Evolutionary conservation across 371 early-diverging fungal genomes (phyloP).

Genomic region (Mortierella sp.): DNA sequence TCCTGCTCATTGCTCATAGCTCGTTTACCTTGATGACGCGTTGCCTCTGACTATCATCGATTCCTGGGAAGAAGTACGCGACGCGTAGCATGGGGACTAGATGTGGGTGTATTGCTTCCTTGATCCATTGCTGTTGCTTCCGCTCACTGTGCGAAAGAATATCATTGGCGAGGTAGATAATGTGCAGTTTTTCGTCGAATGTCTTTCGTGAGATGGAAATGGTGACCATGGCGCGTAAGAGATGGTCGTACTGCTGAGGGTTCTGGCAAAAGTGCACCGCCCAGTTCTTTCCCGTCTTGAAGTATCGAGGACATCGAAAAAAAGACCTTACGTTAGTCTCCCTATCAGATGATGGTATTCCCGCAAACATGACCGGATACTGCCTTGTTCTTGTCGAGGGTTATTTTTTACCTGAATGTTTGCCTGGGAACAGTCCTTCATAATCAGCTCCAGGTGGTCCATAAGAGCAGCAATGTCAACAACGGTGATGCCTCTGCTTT

Average conservation of each 20-base stretch:
- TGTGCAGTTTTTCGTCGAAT: conserved; percentile 70
- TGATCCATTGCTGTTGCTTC: conserved; percentile 68
- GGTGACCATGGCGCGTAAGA: conserved; percentile 62
- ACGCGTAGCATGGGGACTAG: conserved; percentile 65
- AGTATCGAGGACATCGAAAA: background rate
- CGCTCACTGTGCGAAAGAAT: conserved; percentile 71
- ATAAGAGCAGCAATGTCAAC: conserved; percentile 24
- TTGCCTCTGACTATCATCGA: conserved; percentile 60
- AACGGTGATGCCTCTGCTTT: conserved; percentile 22
- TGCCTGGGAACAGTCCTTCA: conserved; percentile 72
- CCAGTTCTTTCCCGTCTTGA: conserved; percentile 73
- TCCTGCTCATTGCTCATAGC: background rate
- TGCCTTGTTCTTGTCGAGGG: no score
- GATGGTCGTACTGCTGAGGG: conserved; percentile 57
- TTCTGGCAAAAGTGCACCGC: conserved; percentile 65
- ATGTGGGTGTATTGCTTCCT: conserved; percentile 64
- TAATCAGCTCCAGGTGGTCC: conserved; percentile 61
- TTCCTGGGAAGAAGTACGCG: conserved; percentile 64
- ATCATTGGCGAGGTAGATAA: conserved; percentile 73
- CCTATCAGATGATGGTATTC: no score
- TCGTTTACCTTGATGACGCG: conserved; percentile 69
- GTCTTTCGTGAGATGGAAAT: conserved; percentile 60
- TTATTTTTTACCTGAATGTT: conserved; percentile 71
- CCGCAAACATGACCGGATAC: background rate
- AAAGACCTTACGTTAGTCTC: background rate